Percentiles rank a stretch among this genome's conserved stretches.
phyloP scores from a whole-genome alignment of 805 yeast species.

The Clavispora asparagi region DNA sequence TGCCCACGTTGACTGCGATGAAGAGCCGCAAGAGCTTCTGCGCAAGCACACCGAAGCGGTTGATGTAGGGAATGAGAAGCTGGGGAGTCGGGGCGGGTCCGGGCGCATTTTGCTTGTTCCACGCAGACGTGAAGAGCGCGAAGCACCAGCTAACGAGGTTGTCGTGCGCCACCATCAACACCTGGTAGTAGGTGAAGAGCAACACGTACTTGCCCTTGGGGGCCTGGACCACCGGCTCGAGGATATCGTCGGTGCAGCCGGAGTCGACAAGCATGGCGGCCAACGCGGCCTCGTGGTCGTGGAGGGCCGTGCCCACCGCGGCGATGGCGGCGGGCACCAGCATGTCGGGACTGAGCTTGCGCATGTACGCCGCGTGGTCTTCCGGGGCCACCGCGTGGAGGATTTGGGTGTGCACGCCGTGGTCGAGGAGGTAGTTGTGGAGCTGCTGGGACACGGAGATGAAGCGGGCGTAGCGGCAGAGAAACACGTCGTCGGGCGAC shows the following conservation, averaged over 20 bases:
- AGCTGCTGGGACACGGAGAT: conserved; percentile 49
- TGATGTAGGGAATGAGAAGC: conserved; percentile 31
- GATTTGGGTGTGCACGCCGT: conserved; percentile 9
- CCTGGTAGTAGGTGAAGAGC: conserved; percentile 45
- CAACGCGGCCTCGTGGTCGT: conserved; percentile 37
- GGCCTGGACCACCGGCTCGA: conserved; percentile 3
- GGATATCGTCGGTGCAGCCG: conserved; percentile 23
- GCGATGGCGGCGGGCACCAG: not conserved
- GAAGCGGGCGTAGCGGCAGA: conserved; percentile 41
- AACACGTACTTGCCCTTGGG: conserved; percentile 36
- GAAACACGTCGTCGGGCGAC: conserved; percentile 32
- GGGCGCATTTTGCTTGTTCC: no score
- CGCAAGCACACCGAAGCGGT: conserved; percentile 40
- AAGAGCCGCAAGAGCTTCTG: conserved; percentile 44
- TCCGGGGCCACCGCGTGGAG: conserved; percentile 3
- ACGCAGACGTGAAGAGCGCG: conserved; percentile 2
- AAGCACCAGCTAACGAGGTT: conserved; percentile 40
- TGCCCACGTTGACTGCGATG: conserved; percentile 30
- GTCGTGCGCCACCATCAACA: conserved; percentile 48
- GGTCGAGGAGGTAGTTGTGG: conserved; percentile 34
- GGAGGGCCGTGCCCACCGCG: conserved; percentile 17
- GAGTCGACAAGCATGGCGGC: conserved; percentile 37
- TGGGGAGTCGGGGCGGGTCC: not conserved
- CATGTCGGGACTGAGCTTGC: not conserved
- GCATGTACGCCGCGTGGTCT: conserved; percentile 3